phyloP scores from a whole-genome alignment of 345 rosid genomes.

The Pistacia atlantica region DNA sequence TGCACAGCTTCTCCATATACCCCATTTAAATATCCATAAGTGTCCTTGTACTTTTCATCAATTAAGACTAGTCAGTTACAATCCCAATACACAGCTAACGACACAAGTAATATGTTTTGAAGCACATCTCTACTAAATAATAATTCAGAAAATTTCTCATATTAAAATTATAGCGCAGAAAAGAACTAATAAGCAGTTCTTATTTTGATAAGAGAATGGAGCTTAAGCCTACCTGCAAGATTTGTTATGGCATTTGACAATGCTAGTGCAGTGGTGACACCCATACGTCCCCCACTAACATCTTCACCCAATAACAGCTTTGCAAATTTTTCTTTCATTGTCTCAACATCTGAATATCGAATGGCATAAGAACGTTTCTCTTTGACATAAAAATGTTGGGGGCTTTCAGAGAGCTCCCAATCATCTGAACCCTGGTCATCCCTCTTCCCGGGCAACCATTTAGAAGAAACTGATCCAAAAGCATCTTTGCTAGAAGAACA shows the following conservation, averaged over 20 bases:
- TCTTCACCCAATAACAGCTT: conserved; percentile 88
- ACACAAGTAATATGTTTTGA: not conserved
- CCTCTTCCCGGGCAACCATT: conserved; percentile 63
- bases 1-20: not conserved
- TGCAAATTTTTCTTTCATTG: conserved; percentile 83
- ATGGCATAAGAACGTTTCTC: conserved; percentile 51
- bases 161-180: not conserved
- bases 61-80: not conserved
- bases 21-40: not conserved
- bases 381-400: conserved; percentile 51
- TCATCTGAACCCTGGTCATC: conserved; percentile 56
- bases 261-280: conserved; percentile 72
- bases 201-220: conserved; percentile 10
- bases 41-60: not conserved
- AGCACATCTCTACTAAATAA: not conserved
- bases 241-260: conserved; percentile 83
- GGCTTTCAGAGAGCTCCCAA: conserved; percentile 61
- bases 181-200: conserved; percentile 10
- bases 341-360: conserved; percentile 62
- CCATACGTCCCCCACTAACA: conserved; percentile 74
- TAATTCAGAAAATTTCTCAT: not conserved
- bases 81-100: not conserved
- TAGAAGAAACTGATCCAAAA: conserved; percentile 81
- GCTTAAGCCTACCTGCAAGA: conserved; percentile 67
- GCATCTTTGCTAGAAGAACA: conserved; percentile 96